Conservation (phyloP, 805 yeast genomes). For the Candida parachauliodes region DNA sequence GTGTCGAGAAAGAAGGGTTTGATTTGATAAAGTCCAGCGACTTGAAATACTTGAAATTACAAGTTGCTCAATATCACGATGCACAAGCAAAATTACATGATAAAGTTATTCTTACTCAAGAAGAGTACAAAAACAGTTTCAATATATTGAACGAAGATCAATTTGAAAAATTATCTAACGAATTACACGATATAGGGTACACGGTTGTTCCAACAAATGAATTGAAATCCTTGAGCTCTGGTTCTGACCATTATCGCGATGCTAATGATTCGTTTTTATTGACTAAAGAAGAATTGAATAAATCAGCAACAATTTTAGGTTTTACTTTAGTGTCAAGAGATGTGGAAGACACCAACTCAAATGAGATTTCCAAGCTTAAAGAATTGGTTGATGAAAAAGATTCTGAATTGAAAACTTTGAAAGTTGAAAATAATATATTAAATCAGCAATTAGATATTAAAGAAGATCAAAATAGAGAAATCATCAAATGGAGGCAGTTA, state of each 20-base stretch:
- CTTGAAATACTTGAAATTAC: conserved; percentile 11
- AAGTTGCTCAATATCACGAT: conserved; percentile 12
- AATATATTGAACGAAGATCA: neutral
- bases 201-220: conserved; percentile 11
- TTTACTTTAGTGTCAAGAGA: conserved; percentile 19
- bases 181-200: conserved; percentile 39
- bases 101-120: conserved; percentile 5
- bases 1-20: conserved; percentile 8
- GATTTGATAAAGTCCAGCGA: conserved; percentile 13
- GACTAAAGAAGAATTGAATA: conserved; percentile 22
- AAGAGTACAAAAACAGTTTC: neutral
- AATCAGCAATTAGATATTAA: conserved; percentile 4
- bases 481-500: neutral
- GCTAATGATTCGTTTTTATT: conserved; percentile 29
- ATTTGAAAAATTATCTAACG: conserved; percentile 5
- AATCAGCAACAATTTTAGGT: conserved; percentile 24
- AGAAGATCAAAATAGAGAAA: conserved; percentile 4
- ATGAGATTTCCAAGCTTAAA: conserved; percentile 18
- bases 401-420: conserved; percentile 21
- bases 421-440: conserved; percentile 7
- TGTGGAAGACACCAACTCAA: conserved; percentile 15
- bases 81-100: conserved; percentile 11
- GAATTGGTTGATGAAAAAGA: conserved; percentile 30
- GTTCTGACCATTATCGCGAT: conserved; percentile 14
- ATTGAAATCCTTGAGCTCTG: conserved; percentile 10